A percentile compares a stretch with the other conserved stretches of the same genome.
phyloP scores from a whole-genome alignment of 306 rosid species.

The Sicyos edulis region DNA sequence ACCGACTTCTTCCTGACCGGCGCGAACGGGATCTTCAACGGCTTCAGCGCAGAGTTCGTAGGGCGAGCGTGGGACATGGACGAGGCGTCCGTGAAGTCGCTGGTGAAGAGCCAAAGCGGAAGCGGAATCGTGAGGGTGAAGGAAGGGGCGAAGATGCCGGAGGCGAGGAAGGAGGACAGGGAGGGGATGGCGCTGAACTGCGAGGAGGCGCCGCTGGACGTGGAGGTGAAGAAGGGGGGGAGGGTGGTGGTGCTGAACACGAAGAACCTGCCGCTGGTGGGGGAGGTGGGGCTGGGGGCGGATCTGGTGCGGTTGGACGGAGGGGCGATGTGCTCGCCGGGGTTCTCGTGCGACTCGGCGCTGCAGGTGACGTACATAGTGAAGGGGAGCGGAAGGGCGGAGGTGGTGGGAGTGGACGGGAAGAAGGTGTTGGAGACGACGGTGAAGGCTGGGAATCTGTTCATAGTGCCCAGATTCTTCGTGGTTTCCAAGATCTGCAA shows the following conservation, averaged over 20 bases:
- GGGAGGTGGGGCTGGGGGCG: slow-evolving; percentile 71
- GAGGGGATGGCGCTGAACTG: slow-evolving; percentile 69
- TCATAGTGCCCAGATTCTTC: slow-evolving; percentile 78
- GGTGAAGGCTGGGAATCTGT: slow-evolving; percentile 57
- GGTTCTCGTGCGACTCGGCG: slow-evolving; percentile 75
- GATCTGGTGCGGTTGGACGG: slow-evolving; percentile 47
- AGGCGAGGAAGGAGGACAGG: slow-evolving; percentile 49
- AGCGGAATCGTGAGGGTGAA: slow-evolving; percentile 36
- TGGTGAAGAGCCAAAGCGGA: slow-evolving; percentile 51
- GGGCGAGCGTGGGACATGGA: slow-evolving; percentile 75
- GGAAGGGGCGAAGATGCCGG: slow-evolving; percentile 38
- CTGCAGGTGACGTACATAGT: slow-evolving; percentile 74
- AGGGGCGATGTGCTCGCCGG: slow-evolving; percentile 33
- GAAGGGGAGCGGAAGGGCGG: slow-evolving; percentile 64
- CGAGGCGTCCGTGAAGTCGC: slow-evolving; percentile 41
- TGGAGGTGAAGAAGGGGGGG: slow-evolving; percentile 69
- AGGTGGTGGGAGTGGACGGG: slow-evolving; percentile 75
- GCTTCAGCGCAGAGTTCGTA: slow-evolving; percentile 65
- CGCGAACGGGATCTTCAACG: no score
- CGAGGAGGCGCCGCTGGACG: slow-evolving; percentile 70
- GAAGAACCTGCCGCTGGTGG: slow-evolving; percentile 74
- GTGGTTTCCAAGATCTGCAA: slow-evolving; percentile 85
- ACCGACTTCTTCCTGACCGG: no score
- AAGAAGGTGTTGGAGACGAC: slow-evolving; percentile 60
- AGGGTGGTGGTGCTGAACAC: slow-evolving; percentile 69